Conservation (phyloP, 78 protist species). For the Emiliania huxleyi region DNA sequence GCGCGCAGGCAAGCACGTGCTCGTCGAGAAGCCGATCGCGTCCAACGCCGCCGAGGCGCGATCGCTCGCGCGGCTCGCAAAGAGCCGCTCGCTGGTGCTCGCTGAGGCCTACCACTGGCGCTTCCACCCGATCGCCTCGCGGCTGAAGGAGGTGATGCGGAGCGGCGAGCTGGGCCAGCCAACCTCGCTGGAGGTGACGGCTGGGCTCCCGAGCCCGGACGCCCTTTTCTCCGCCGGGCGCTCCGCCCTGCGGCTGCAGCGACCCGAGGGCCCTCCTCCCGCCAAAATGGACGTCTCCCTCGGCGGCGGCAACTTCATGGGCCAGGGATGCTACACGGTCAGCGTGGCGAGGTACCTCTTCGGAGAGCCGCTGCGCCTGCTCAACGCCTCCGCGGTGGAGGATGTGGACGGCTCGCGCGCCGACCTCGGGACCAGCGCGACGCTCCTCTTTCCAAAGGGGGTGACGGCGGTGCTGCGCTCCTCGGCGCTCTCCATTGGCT, state of each 20-base stretch:
- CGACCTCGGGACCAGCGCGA: background rate
- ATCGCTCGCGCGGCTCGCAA: background rate
- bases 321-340: slow-evolving; percentile 8
- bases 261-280: background rate
- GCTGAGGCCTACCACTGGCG: background rate
- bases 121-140: background rate
- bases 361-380: background rate
- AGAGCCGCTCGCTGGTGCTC: background rate
- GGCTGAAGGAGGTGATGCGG: background rate
- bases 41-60: slow-evolving; percentile 15
- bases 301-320: background rate
- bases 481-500: background rate
- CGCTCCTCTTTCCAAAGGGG: background rate
- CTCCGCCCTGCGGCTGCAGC: background rate
- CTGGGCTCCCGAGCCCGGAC: background rate
- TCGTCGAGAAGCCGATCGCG: slow-evolving; percentile 12
- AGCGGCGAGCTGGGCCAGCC: background rate
- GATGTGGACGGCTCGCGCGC: background rate
- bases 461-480: background rate
- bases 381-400: background rate
- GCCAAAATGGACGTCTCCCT: background rate
- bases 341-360: background rate
- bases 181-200: background rate
- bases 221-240: background rate
- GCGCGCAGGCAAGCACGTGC: slow-evolving; percentile 27